phyloP scores from a whole-genome alignment of 2,329 filamentous ascomycete species.

The Helminthosporium solani region DNA sequence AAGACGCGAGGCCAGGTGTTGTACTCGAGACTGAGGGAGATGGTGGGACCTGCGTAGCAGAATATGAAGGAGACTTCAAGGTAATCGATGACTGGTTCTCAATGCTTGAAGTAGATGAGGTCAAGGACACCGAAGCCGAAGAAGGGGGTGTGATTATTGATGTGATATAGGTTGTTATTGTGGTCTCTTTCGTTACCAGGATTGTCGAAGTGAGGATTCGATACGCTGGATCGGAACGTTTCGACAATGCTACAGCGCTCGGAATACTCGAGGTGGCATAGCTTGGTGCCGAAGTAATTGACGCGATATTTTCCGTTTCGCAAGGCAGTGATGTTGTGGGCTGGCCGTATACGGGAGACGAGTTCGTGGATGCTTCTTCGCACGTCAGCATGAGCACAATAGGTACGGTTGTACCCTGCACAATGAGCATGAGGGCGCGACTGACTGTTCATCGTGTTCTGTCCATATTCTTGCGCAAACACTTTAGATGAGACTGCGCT shows the following conservation, averaged over 20 bases:
- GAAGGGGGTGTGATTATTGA: neutral
- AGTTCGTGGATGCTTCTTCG: slow-evolving; percentile 3
- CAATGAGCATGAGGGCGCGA: neutral
- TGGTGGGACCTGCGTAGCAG: neutral
- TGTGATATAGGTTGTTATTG: neutral
- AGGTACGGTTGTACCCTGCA: slow-evolving; percentile 8
- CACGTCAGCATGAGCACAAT: slow-evolving; percentile 15
- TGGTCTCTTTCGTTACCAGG: neutral
- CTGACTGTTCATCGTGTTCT: slow-evolving; percentile 12
- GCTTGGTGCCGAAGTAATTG: too few relatives aligned
- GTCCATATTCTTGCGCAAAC: slow-evolving; percentile 11
- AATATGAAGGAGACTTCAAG: neutral
- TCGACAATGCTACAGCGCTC: neutral
- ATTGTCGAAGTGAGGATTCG: neutral
- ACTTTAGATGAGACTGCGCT: slow-evolving; percentile 17
- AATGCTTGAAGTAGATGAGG: neutral
- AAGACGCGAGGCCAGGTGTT: too few relatives aligned
- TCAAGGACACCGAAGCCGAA: neutral
- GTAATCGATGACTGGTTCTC: neutral
- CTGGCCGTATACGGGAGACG: slow-evolving; percentile 1
- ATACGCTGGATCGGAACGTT: slow-evolving; percentile 1
- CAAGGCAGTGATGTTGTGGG: slow-evolving; percentile 5
- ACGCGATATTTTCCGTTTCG: too few relatives aligned
- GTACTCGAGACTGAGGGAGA: too few relatives aligned
- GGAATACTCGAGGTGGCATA: slow-evolving; percentile 13